Evolutionary conservation across 352 stramenopile genomes (phyloP), one percentile per base, ranked within the genome.

Genomic region (Phytophthora melonis): DNA sequence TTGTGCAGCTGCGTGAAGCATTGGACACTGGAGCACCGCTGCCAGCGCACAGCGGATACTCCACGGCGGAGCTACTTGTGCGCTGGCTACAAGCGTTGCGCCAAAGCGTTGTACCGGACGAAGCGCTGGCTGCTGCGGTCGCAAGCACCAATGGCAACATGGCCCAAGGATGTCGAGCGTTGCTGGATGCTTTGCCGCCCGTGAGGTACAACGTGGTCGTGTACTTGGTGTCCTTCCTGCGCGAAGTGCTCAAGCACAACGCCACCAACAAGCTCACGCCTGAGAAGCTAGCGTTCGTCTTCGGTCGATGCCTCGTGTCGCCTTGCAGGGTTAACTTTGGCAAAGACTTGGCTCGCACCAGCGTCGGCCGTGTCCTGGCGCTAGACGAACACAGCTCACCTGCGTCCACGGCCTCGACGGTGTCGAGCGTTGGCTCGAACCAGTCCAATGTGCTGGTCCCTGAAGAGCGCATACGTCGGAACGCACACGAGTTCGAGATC

Each of bases 151-250:
- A 81, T 27, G 83, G 93, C 84, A 88, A 96, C 92, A 79, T 92
- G 81, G 66, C 89, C 73, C 82, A 98, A 87, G 77, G 91, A 79
- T 92, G 84, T 65, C 77, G 81, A 23, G 56, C 80, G 2, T 66
- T 95, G 14, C 63, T 97, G 2, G 86, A 95, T 60, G 72, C 74
- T n/a, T 82, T 99, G n/a, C 82, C 95, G 19, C 93, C 96, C 9
- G 90, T 98, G 63, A 83, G 97, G 25, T 99, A 99, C 84, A 99
- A 99, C 79, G 88, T 98, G 7, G 96, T 99, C 52, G 93, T 99
- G 14, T 99, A 99, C 74, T 75, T 99, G 25, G 87, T 99, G 25
- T 97, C 95, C 1, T 99, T 99, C 66, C 92, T 99, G 60, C 93
- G 97, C 52, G 96, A 99, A 83, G 81, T 98, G 25, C 84, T 99